phyloP scores from a whole-genome alignment of 2,329 filamentous ascomycete species.

The Byssochlamys sp. region DNA sequence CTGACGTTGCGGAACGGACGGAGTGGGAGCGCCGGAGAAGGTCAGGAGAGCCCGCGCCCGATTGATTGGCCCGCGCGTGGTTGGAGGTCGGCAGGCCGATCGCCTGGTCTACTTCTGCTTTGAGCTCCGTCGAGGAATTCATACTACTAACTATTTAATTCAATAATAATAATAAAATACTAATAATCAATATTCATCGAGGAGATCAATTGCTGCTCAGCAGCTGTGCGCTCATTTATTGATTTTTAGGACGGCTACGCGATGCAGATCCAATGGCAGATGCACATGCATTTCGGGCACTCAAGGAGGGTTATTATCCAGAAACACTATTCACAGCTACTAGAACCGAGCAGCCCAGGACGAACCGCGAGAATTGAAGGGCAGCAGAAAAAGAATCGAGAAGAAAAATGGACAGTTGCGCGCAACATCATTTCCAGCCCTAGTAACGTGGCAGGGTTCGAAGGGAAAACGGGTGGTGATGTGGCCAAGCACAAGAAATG shows the following conservation, averaged over 20 bases:
- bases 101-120: background rate
- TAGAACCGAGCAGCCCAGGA: constrained; percentile 7
- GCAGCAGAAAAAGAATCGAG: constrained; percentile 11
- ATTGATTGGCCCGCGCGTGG: background rate
- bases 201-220: too few relatives aligned
- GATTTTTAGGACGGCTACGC: background rate
- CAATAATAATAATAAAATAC: too few relatives aligned
- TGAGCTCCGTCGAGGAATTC: background rate
- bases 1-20: background rate
- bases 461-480: constrained; percentile 11
- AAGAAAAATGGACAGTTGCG: constrained; percentile 8
- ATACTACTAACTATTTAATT: too few relatives aligned
- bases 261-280: background rate
- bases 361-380: constrained; percentile 10
- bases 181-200: too few relatives aligned
- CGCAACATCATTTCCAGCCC: constrained; percentile 23
- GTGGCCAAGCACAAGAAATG: constrained; percentile 17
- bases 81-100: background rate
- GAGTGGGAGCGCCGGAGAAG: background rate
- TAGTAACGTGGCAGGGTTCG: constrained; percentile 33
- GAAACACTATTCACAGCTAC: background rate
- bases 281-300: background rate
- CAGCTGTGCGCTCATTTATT: too few relatives aligned
- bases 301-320: background rate
- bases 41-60: background rate